phyloP scores from a whole-genome alignment of 1,284 basidiomycete species.

The Cryptococcus deneoformans region DNA sequence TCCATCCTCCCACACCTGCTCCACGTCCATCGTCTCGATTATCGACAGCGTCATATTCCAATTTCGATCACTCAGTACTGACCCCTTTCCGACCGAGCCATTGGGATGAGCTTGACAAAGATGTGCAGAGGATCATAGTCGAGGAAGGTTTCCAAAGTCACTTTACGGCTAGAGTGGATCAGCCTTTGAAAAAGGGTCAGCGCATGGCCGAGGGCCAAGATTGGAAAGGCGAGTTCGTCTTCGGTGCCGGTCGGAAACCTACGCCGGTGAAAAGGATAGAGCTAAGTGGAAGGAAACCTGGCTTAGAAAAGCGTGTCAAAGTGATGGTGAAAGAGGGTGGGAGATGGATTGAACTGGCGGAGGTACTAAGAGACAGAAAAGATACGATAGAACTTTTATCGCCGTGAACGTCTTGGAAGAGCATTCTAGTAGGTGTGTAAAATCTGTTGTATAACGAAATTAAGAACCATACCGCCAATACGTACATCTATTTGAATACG shows the following conservation, averaged over 20 bases:
- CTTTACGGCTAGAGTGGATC: slow-evolving; percentile 35
- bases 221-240: slow-evolving; percentile 47
- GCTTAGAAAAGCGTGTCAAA: slow-evolving; percentile 24
- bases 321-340: slow-evolving; percentile 35
- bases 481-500: neutral
- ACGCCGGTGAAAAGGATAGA: slow-evolving; percentile 37
- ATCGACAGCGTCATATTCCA: slow-evolving; percentile 20
- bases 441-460: neutral
- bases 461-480: neutral
- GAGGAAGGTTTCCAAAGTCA: slow-evolving; percentile 23
- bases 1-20: slow-evolving; percentile 29
- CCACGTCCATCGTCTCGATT: slow-evolving; percentile 24
- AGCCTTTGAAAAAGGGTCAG: slow-evolving; percentile 38
- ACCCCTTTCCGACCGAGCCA: slow-evolving; percentile 37
- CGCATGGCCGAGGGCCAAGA: slow-evolving; percentile 32
- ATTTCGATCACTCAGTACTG: slow-evolving; percentile 5
- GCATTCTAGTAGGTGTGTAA: neutral
- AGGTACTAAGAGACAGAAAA: slow-evolving; percentile 21
- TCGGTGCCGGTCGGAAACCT: slow-evolving; percentile 34
- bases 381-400: slow-evolving; percentile 7
- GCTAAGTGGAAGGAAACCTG: slow-evolving; percentile 12
- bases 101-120: slow-evolving; percentile 42
- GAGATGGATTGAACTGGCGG: slow-evolving; percentile 31
- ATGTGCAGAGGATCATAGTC: slow-evolving; percentile 27
- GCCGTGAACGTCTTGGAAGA: neutral